Evolutionary conservation across 192 early-diverging fungal genomes (phyloP), one percentile per base, ranked within the genome.

Genomic region (Umbelopsis ramanniana): DNA sequence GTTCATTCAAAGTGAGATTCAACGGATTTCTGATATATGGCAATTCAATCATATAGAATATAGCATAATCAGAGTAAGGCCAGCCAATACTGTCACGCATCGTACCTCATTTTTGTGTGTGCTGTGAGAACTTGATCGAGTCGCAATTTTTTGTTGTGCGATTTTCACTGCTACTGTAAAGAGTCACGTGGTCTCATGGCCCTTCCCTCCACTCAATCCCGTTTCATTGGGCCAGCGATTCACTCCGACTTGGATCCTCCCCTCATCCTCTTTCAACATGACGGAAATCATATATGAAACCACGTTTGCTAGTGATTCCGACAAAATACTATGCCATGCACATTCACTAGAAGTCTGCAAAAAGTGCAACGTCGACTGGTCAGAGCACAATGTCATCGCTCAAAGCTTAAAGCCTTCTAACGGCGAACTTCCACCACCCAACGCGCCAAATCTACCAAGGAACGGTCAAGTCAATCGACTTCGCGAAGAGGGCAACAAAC

Each of bases 401-500:
- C 82, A 86, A n/a, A 87, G 83, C 60, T 78, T 93, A 19, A 82
- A 83, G 17, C 79, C 87, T 17, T 86, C 87, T 74, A 81, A 87
- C 50, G 87, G 88, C 46, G 84, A 87, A 8, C 66, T 92, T 17
- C 92, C 92, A 22, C 87, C 91, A 43, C 89, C 92, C 14, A 89
- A 90, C 67, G 72, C 76, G 22, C 69, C 87, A 67, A 80, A 86
- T 80, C 78, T 84, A 67, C 73, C 85, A 66, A 52, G 81, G 54
- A 81, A 88, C 52, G 68, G 80, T 75, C 79, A 89, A 83, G 83
- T 84, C 68, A 83, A 76, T 79, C 74, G 88, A 81, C 80, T 86
- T 43, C 84, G 80, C 68, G 87, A 88, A n/a, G 89, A 91, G 26
- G 97, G 97, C 52, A 98, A 99, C 88, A 91, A 91, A 66, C 67